Percentiles rank a stretch among this genome's conserved stretches.
phyloP scores from a whole-genome alignment of 495 filamentous ascomycete genomes.

The Achaetomiella virescens region DNA sequence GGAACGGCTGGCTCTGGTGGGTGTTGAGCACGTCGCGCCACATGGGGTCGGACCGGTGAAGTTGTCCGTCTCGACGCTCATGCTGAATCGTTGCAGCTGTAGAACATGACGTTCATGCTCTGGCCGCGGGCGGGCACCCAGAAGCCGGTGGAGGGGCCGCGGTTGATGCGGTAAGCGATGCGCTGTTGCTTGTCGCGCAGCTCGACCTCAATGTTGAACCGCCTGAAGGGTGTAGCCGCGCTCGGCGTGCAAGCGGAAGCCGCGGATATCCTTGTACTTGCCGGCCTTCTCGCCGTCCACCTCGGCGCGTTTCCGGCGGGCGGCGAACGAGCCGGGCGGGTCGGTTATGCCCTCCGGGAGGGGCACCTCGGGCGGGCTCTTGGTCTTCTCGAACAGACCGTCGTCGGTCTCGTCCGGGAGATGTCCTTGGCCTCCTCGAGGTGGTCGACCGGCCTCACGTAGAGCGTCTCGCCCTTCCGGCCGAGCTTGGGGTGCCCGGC shows the following conservation, averaged over 20 bases:
- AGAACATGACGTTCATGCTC: constrained; percentile 97
- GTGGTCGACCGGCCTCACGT: constrained; percentile 79
- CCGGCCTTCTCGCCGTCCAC: constrained; percentile 67
- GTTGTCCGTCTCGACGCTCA: constrained; percentile 65
- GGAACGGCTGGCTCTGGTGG: constrained; percentile 88
- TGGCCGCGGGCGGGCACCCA: constrained; percentile 86
- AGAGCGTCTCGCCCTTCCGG: constrained; percentile 70
- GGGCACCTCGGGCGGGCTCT: constrained; percentile 35
- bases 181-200: constrained; percentile 67
- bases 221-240: constrained; percentile 91
- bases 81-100: constrained; percentile 96
- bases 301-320: constrained; percentile 39
- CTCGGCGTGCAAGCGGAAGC: constrained; percentile 76
- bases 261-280: constrained; percentile 73
- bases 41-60: constrained; percentile 92
- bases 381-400: constrained; percentile 64
- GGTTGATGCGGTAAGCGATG: constrained; percentile 93
- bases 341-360: constrained; percentile 28
- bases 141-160: constrained; percentile 80
- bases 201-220: constrained; percentile 91
- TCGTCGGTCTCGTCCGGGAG: constrained; percentile 72
- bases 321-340: constrained; percentile 40
- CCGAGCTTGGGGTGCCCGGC: constrained; percentile 82
- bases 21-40: constrained; percentile 94
- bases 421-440: constrained; percentile 66